Base-by-base conservation (phyloP, 2,329 filamentous ascomycete species). In the Emericellopsis atlantica region DNA sequence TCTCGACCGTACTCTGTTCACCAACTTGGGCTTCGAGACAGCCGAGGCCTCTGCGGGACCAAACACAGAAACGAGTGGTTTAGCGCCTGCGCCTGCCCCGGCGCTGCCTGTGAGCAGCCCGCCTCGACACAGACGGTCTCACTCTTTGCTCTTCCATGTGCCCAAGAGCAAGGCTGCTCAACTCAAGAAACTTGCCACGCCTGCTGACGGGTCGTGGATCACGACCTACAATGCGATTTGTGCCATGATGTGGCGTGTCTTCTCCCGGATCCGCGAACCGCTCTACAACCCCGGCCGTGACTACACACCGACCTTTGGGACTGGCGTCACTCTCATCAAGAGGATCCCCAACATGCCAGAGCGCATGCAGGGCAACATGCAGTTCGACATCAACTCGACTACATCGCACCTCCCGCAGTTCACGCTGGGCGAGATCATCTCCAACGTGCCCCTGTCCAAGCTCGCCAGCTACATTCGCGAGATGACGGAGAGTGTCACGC, bases 161-260 rank as follows among this genome's bases (percentile, higher is more conserved):
- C 60, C 65, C 3, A 60, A 59, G 45, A 67, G 63, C 49, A 67
- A 66, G 42, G 59, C 60, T 0, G 56, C 56, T 0, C 47, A 57
- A 38, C 48, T 70, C 5, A 69, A 69, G 44, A 47, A 44, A 10
- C 49, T 58, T 2, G 62, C 62, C 0, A 49, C 38, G 1, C 58
- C 61, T 0, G 38, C 48, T 0, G 57, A 60, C 15, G 58, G 54
- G 6, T 49, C 51, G 1, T 65, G 63, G 61, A 56, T 69, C 40
- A 67, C 65, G 6, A 67, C 61, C 1, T 68, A 65, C 46, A 63
- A 68, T 41, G 62, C 64, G 16, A 53, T 62, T 42, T 51, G 53
- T 4, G 64, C 64, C 23, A 55, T 61, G 36, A 51, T 67, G 11
- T 67, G 64, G 62, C 61, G 64, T 10, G 49, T 51, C 7, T 44